These are phyloP conservation scores for Argentina anserina DNA, from an alignment of 306 rosid species.

Conservation along the genomic window DNA sequence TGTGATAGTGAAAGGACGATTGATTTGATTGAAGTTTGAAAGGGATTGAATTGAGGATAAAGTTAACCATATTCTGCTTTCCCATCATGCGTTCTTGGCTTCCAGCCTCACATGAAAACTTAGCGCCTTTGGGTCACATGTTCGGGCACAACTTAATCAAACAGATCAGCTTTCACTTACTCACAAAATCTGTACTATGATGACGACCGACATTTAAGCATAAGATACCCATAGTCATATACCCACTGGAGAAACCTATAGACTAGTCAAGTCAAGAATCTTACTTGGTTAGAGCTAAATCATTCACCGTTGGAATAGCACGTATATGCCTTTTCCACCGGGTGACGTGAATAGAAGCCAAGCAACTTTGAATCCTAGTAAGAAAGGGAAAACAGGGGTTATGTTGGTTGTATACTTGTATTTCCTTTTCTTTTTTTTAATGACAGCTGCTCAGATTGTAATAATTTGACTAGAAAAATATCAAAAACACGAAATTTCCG, in stretches of 20 bases:
- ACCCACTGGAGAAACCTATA: background rate
- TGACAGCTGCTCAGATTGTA: background rate
- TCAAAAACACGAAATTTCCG: background rate
- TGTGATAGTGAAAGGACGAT: constrained; percentile 36
- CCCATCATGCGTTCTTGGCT: constrained; percentile 33
- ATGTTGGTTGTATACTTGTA: too few relatives aligned
- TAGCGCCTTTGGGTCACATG: constrained; percentile 28
- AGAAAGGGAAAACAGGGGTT: background rate
- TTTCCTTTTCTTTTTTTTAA: background rate
- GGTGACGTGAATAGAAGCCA: background rate
- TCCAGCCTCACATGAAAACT: constrained; percentile 37
- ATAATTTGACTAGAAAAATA: too few relatives aligned
- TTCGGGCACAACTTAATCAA: constrained; percentile 18
- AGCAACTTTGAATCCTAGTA: background rate
- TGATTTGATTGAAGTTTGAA: constrained; percentile 31
- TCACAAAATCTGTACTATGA: constrained; percentile 4
- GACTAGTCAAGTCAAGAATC: background rate
- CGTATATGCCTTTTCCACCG: background rate
- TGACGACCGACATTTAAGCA: background rate
- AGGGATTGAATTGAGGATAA: constrained; percentile 21
- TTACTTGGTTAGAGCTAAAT: background rate
- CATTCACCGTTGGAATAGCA: background rate
- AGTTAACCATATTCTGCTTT: constrained; percentile 25
- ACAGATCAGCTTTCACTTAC: background rate
- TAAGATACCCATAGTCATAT: background rate